Evolutionary conservation across 768 basidiomycete genomes (phyloP), one percentile per base, ranked within the genome.

Genomic region (Phaeotremella skinneri): DNA sequence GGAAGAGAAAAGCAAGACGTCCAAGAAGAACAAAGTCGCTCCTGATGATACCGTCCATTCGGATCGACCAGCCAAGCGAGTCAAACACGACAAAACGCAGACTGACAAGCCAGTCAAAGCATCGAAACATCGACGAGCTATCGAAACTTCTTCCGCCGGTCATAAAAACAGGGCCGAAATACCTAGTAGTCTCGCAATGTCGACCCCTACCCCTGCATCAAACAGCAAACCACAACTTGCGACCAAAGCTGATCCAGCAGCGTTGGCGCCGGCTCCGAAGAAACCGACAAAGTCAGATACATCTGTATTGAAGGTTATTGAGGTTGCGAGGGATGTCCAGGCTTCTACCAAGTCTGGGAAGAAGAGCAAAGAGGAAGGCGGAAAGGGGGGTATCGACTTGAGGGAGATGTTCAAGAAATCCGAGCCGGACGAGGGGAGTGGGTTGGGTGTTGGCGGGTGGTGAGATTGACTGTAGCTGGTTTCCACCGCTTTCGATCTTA

Each of bases 401-500:
- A 37, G 42, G 43, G 27, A 39, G 16, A 43, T 59, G 30, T 42
- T 42, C 21, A 30, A 29, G 6, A 49, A 58, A 39, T 23, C 4
- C 16, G 62, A 47, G 17, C 59, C 49, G 16, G 58, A 51, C 0
- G 52, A 37, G 21, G 69, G 49, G 14, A 52, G 49, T 23, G 71
- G 71, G 29, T 39, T 72, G n/a, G 70, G 70, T 31, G 61, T 73
- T 2, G 69, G 71, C 14, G 68, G 68, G 11, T 72, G 70, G 70
- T 72, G 61, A n/a, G n/a, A n/a, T n/a, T n/a, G n/a, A n/a, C n/a
- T n/a, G n/a, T n/a, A n/a, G n/a, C n/a, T n/a, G n/a, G n/a, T n/a
- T n/a, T n/a, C n/a, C n/a, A n/a, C n/a, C n/a, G n/a, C n/a, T n/a
- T n/a, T n/a, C n/a, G n/a, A n/a, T n/a, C n/a, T n/a, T n/a, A n/a